Evolutionary conservation across 495 filamentous ascomycete genomes (phyloP), one percentile per base, ranked within the genome.

Genomic region (Xylaria cubensis): DNA sequence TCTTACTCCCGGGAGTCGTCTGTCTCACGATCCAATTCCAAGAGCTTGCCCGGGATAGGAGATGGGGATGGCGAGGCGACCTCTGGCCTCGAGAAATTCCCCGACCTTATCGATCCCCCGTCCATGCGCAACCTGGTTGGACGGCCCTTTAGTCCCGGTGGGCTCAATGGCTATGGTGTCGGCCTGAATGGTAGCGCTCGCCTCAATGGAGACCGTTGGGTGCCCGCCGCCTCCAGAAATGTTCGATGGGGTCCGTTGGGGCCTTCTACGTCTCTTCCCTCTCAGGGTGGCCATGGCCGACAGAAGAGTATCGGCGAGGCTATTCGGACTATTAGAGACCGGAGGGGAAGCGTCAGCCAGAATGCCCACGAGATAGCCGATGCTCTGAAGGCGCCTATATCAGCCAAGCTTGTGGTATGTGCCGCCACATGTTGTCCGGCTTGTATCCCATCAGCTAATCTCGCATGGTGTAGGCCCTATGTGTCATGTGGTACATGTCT

Each of bases 331-430:
- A 94, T 97, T 72, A 85, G 94, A 64, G 91, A 87, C 44, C 87
- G 93, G 76, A 91, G 88, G 73, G 92, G 86, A 63, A 98, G 94
- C 78, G 90, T 98, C 76, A 94, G 91, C 84, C 92, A 93, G 75
- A 97, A 95, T 79, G 94, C 94, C 70, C 94, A 97, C 69, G 97
- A 99, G 80, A 87, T 99, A 73, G 94, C 94, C 21, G 93, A 95
- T 80, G 93, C 94, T 29, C 87, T 99, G 63, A 92, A 91, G 76
- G 96, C 95, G 24, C 96, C 96, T 26, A 85, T 99, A 50, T 98
- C 96, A 17, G 91, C 92, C 75, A 93, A 86, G 82, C 88, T 97
- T 72, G 88, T 95, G 78, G 94, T 97, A 91, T 79, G 92, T 88
- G 74, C 59, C 72, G 50, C 63, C 44, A 69, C 64, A 66, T 65